Evolutionary conservation across 1,284 basidiomycete species (phyloP), one percentile per base, ranked within the genome.

Genomic region (Cerrena zonata): DNA sequence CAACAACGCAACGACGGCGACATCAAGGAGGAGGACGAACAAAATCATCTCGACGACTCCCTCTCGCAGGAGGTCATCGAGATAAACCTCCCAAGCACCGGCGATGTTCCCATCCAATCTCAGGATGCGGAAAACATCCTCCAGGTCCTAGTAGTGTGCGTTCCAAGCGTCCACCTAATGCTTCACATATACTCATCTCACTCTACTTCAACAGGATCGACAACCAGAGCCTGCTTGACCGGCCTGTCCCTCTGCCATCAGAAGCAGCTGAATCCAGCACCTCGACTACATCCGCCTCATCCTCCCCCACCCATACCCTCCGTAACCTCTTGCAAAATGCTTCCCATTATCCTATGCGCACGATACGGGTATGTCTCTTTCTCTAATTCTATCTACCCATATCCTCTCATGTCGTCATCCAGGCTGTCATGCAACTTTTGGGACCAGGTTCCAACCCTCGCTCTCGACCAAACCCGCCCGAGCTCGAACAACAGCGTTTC

Each of bases 201-300:
- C 45, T 45, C 23, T 39, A 27, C 7, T 37, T 41, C 27, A 52
- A 41, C 62, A 87, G 85, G 60, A 70, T 80, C 51, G 88, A 90
- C 64, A 75, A 75, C 0, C 86, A 88, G 58, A 84, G 82, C 48
- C 72, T 90, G 2, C 79, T 91, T n/a, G 86, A 89, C 73, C 82
- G 87, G 58, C 84, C 87, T 56, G 85, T 86, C 61, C 79, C 83
- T 19, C 67, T 82, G 5, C 68, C 74, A 13, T 57, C 64, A n/a
- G 65, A 72, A 52, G 61, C 67, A 1, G 52, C 61, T 19, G 45
- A 52, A 13, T 51, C 59, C 2, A 52, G 53, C 38, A 53, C 61
- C 23, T 47, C 50, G 37, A 45, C 52, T n/a, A 52, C 53, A 15
- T 41, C 54, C 12, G 54, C 58, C 64, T 34, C 60, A 21, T 54